Conservation (phyloP, 768 basidiomycete species). For the Mrakia blollopis region DNA sequence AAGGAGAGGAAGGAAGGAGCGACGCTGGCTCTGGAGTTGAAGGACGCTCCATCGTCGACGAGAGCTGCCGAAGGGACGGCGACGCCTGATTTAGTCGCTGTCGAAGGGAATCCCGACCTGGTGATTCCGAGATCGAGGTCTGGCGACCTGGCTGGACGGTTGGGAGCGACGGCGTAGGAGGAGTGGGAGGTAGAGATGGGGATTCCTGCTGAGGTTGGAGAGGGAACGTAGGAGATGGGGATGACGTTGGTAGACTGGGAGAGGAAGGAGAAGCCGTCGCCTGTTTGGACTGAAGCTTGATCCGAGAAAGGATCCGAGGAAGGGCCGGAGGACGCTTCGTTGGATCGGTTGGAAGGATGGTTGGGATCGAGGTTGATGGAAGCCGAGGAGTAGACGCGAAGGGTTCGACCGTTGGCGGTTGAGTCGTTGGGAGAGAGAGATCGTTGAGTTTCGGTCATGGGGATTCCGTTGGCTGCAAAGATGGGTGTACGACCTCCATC, state of each 20-base stretch:
- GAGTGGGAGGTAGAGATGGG: conserved; percentile 14
- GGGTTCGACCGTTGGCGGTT: conserved; percentile 13
- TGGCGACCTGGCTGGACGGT: conserved; percentile 20
- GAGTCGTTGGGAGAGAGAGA: conserved; percentile 11
- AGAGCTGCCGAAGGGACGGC: conserved; percentile 7
- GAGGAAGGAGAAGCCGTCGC: conserved; percentile 23
- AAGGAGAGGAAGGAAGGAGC: conserved; percentile 31
- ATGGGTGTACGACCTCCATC: conserved; percentile 10
- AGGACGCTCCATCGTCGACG: conserved; percentile 2
- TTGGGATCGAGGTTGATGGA: conserved; percentile 32
- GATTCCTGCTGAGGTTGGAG: background rate
- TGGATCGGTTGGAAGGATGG: conserved; percentile 17
- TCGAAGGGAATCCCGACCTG: background rate
- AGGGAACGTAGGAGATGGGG: conserved; percentile 32
- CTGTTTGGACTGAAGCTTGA: conserved; percentile 19
- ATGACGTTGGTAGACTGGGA: conserved; percentile 32
- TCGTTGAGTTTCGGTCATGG: background rate
- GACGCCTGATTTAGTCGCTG: conserved; percentile 19
- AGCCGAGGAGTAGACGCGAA: conserved; percentile 22
- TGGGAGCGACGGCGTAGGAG: background rate
- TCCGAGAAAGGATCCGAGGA: conserved; percentile 31
- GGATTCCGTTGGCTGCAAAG: background rate
- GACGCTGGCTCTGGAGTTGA: conserved; percentile 13
- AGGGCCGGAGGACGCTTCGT: background rate
- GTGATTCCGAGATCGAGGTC: conserved; percentile 25